Percentiles rank a stretch among this genome's conserved stretches.
Evolutionary conservation across 164 flowering plant genomes (phyloP).

Genomic region (Berberis thunbergii): DNA sequence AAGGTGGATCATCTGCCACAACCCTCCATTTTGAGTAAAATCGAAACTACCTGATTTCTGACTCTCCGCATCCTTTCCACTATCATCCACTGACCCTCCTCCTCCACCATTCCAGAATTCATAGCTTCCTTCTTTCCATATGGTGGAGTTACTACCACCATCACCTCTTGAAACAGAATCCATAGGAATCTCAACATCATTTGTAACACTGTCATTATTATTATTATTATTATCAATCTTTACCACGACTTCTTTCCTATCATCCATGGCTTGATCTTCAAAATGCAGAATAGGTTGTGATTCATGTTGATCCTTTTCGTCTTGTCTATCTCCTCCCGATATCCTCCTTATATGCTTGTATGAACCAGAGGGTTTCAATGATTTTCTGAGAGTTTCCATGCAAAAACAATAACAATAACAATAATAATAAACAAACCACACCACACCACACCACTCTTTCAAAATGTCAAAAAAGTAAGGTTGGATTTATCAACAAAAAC

Average conservation of each 20-base stretch:
- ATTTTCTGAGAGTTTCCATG: slow-evolving; percentile 19
- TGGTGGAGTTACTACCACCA: background rate
- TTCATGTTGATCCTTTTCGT: slow-evolving; percentile 7
- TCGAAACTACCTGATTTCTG: slow-evolving; percentile 4
- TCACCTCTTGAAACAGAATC: background rate
- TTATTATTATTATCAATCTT: slow-evolving; percentile 18
- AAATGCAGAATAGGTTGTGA: slow-evolving; percentile 17
- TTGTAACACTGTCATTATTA: background rate
- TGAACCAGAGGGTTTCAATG: slow-evolving; percentile 12
- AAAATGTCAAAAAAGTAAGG: too few relatives aligned
- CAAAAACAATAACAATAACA: background rate
- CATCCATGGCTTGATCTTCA: background rate
- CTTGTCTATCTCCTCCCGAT: slow-evolving; percentile 3
- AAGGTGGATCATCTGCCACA: slow-evolving; percentile 12
- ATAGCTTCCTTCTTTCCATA: slow-evolving; percentile 31
- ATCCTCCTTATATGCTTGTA: slow-evolving; percentile 9
- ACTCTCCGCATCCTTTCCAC: background rate
- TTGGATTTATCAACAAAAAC: too few relatives aligned
- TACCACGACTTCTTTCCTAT: slow-evolving; percentile 16
- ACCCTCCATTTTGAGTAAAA: slow-evolving; percentile 10
- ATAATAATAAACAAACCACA: too few relatives aligned
- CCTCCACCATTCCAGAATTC: slow-evolving; percentile 23
- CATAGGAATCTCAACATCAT: background rate
- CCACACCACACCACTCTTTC: too few relatives aligned
- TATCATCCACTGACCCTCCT: background rate